These are phyloP conservation scores for Cercophora scortea DNA, from an alignment of 495 filamentous ascomycete species.

Conservation along the genomic window DNA sequence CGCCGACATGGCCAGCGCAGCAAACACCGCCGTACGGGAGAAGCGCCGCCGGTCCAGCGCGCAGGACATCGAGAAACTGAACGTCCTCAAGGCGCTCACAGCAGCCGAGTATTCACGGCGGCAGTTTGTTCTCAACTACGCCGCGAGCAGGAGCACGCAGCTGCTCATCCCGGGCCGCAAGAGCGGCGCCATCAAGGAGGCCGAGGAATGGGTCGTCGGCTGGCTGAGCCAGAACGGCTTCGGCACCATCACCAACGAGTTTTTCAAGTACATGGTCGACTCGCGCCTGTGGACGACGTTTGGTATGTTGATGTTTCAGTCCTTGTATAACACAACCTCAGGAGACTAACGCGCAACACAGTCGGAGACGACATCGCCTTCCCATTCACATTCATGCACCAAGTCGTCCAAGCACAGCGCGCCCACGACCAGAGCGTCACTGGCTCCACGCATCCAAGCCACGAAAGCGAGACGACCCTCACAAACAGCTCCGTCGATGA, in stretches of 20 bases:
- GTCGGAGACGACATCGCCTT: slow-evolving; percentile 18
- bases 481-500: neutral
- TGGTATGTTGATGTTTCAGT: slow-evolving; percentile 3
- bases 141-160: slow-evolving; percentile 17
- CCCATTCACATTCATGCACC: slow-evolving; percentile 22
- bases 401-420: neutral
- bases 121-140: slow-evolving; percentile 26
- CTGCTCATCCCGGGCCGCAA: slow-evolving; percentile 26
- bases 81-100: slow-evolving; percentile 22
- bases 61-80: slow-evolving; percentile 18
- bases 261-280: slow-evolving; percentile 26
- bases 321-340: neutral
- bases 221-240: slow-evolving; percentile 17
- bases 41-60: slow-evolving; percentile 13
- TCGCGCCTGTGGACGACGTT: slow-evolving; percentile 14
- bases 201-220: slow-evolving; percentile 20
- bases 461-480: neutral
- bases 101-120: slow-evolving; percentile 24
- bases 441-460: neutral
- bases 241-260: slow-evolving; percentile 14
- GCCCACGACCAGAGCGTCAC: neutral
- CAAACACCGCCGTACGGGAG: slow-evolving; percentile 23
- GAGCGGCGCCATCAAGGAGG: slow-evolving; percentile 20
- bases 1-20: slow-evolving; percentile 11
- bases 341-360: neutral